Evolutionary conservation across 352 stramenopile genomes (phyloP).

Genomic region (Globisporangium recalcitrans): DNA sequence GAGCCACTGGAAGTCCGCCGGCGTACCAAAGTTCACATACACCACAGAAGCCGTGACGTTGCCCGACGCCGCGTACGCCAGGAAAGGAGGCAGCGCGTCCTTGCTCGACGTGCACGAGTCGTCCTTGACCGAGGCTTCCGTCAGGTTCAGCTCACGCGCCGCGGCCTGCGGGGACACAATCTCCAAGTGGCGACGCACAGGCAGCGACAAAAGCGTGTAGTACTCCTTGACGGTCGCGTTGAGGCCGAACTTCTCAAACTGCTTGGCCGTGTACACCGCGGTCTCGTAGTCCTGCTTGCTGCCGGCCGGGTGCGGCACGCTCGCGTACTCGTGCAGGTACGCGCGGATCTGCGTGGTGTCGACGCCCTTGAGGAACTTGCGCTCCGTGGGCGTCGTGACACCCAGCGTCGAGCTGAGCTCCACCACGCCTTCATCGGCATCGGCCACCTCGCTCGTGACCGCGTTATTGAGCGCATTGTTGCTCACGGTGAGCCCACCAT

Average conservation of each 20-base stretch:
- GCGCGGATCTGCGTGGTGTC: constrained; percentile 26
- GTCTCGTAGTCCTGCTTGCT: constrained; percentile 53
- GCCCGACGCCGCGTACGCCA: constrained; percentile 78
- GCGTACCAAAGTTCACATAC: constrained; percentile 85
- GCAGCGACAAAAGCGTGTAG: constrained; percentile 66
- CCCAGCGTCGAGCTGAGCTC: background rate
- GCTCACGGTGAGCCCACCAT: background rate
- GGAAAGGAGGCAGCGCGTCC: constrained; percentile 62
- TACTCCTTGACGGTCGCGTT: constrained; percentile 62
- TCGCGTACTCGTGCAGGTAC: constrained; percentile 47
- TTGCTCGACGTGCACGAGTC: constrained; percentile 58
- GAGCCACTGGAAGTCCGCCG: constrained; percentile 77
- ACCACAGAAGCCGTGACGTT: constrained; percentile 66
- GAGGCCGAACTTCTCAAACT: constrained; percentile 58
- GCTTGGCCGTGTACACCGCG: constrained; percentile 46
- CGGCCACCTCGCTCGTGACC: background rate
- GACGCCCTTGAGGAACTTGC: constrained; percentile 27
- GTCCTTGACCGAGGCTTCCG: constrained; percentile 45
- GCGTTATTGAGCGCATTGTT: background rate
- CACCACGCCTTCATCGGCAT: background rate
- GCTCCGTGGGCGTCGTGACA: background rate
- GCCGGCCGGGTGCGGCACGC: constrained; percentile 37
- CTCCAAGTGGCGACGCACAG: constrained; percentile 33
- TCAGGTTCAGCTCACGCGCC: constrained; percentile 48
- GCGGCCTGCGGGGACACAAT: constrained; percentile 35